Evolutionary conservation across 106 monocot genomes (phyloP).

Genomic region (Dendrobium huoshanense): DNA sequence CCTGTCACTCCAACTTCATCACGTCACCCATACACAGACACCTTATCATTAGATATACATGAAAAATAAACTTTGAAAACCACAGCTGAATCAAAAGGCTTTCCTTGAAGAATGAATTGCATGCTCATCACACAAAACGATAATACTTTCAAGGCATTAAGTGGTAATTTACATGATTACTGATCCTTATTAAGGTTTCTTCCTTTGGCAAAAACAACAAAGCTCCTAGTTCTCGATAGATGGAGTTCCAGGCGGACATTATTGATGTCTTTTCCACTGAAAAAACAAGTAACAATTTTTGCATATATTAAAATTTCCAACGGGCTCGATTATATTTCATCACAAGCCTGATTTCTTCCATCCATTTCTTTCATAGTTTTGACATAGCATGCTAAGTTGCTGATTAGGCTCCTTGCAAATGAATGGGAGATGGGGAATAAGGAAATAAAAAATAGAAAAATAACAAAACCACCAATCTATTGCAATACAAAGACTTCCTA

Average conservation of each 20-base stretch:
- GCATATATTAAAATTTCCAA: too few species aligned
- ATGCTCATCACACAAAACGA: neutral
- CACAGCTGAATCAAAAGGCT: neutral
- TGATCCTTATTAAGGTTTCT: neutral
- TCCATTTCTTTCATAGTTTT: too few species aligned
- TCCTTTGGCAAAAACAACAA: neutral
- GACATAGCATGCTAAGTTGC: too few species aligned
- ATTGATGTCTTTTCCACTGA: neutral
- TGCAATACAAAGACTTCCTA: neutral
- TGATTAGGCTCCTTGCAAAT: too few species aligned
- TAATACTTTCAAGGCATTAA: neutral
- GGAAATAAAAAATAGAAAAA: too few species aligned
- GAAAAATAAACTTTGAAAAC: neutral
- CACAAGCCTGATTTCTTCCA: too few species aligned
- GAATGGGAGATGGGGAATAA: too few species aligned
- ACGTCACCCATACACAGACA: neutral
- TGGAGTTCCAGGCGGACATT: neutral
- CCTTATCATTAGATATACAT: neutral
- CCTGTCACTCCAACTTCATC: neutral
- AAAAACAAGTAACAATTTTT: neutral
- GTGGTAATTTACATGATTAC: neutral
- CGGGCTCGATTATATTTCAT: too few species aligned
- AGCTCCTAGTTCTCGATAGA: neutral
- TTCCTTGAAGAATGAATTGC: neutral
- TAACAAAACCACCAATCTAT: too few species aligned